Percentiles rank a stretch among this genome's conserved stretches.
These are phyloP conservation scores for Cutaneotrichosporon cyanovorans DNA, from an alignment of 1,284 basidiomycete genomes.

Conservation along the genomic window DNA sequence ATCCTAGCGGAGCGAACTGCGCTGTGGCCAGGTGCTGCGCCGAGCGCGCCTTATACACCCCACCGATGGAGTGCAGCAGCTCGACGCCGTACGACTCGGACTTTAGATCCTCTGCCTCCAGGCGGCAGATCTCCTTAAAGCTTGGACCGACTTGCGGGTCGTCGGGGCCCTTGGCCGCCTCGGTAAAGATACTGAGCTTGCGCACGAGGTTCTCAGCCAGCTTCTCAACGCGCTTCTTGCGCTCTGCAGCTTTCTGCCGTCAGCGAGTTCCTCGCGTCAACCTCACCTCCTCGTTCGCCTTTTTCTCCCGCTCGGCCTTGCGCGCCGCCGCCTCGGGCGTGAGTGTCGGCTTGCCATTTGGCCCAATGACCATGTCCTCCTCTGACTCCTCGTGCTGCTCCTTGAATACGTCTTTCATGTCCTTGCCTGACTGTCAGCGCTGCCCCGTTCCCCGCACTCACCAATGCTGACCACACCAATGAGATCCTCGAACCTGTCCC, in stretches of 20 bases:
- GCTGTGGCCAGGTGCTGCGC: slow-evolving; percentile 56
- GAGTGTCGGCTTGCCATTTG: slow-evolving; percentile 50
- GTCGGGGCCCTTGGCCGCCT: slow-evolving; percentile 66
- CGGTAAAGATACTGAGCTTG: slow-evolving; percentile 86
- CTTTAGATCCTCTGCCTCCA: slow-evolving; percentile 63
- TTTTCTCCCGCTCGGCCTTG: slow-evolving; percentile 62
- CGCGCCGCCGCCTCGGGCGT: slow-evolving; percentile 74
- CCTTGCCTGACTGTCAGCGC: slow-evolving; percentile 60
- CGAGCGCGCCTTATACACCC: slow-evolving; percentile 77
- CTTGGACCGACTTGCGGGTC: slow-evolving; percentile 55
- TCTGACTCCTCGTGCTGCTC: slow-evolving; percentile 69
- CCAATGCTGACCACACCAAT: slow-evolving; percentile 49
- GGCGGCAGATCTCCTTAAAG: slow-evolving; percentile 28
- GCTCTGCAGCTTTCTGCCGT: slow-evolving; percentile 60
- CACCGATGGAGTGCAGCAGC: slow-evolving; percentile 82
- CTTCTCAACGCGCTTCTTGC: slow-evolving; percentile 71
- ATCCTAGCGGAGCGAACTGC: slow-evolving; percentile 51
- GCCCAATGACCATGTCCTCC: slow-evolving; percentile 29
- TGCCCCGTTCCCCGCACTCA: slow-evolving; percentile 10
- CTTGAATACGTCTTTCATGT: slow-evolving; percentile 97
- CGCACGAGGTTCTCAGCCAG: slow-evolving; percentile 75
- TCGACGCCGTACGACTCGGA: slow-evolving; percentile 90
- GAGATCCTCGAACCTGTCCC: slow-evolving; percentile 48
- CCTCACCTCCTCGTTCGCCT: slow-evolving; percentile 55
- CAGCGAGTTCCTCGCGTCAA: slow-evolving; percentile 38